These are phyloP conservation scores for Scleroderma citrinum DNA, from an alignment of 768 basidiomycete species.

Conservation along the genomic window DNA sequence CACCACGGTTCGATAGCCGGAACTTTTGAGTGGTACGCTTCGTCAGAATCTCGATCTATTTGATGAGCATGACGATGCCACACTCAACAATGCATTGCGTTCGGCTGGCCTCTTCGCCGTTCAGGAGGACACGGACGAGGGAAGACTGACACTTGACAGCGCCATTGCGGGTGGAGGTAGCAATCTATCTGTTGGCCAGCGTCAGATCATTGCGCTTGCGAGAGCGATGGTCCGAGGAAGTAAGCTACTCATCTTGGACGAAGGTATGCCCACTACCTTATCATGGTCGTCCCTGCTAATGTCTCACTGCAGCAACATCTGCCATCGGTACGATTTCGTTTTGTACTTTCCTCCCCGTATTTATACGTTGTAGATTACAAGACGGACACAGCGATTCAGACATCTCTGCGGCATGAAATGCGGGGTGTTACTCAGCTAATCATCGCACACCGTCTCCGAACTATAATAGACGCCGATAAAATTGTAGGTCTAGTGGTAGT, in stretches of 20 bases:
- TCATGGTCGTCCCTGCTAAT: not conserved
- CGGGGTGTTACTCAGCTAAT: slow-evolving; percentile 47
- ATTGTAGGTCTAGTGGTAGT: slow-evolving; percentile 31
- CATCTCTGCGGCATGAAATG: slow-evolving; percentile 44
- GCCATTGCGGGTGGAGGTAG: slow-evolving; percentile 37
- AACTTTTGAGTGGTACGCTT: slow-evolving; percentile 50
- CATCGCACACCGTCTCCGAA: slow-evolving; percentile 53
- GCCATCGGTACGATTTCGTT: slow-evolving; percentile 31
- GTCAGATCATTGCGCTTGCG: slow-evolving; percentile 55
- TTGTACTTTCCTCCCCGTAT: not conserved
- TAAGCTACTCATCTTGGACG: slow-evolving; percentile 55
- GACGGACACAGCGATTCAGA: slow-evolving; percentile 54
- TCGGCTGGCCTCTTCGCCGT: slow-evolving; percentile 41
- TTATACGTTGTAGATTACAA: slow-evolving; percentile 38
- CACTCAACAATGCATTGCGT: slow-evolving; percentile 42
- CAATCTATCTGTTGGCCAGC: slow-evolving; percentile 53
- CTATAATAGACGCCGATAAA: slow-evolving; percentile 58
- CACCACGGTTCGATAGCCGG: slow-evolving; percentile 27
- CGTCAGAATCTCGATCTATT: slow-evolving; percentile 61
- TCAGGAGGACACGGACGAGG: slow-evolving; percentile 32
- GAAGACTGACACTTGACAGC: slow-evolving; percentile 39
- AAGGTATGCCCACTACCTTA: slow-evolving; percentile 28
- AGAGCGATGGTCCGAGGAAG: slow-evolving; percentile 52
- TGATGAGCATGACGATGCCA: slow-evolving; percentile 46
- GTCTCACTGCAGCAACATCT: slow-evolving; percentile 34